These are phyloP conservation scores for Lycium ferocissimum DNA, from an alignment of 257 asterid species.

Conservation along the genomic window DNA sequence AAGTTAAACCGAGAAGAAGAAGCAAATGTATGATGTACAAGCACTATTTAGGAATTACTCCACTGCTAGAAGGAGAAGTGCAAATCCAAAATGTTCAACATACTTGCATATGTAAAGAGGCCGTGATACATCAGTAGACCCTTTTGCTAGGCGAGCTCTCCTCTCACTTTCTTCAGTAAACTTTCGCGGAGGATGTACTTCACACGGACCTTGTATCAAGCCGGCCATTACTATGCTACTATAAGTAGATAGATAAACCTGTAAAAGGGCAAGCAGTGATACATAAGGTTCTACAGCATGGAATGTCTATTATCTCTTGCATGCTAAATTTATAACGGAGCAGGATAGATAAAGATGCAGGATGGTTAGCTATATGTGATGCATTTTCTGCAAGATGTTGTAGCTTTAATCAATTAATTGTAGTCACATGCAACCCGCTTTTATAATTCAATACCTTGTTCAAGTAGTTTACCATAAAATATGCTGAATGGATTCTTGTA, in stretches of 20 bases:
- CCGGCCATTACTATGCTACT: slow-evolving; percentile 68
- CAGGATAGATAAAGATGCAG: slow-evolving; percentile 18
- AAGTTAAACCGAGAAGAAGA: neutral
- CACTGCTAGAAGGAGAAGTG: neutral
- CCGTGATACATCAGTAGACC: slow-evolving; percentile 48
- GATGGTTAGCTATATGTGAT: slow-evolving; percentile 2
- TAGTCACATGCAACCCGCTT: neutral
- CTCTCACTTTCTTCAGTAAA: slow-evolving; percentile 79
- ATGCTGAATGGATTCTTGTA: neutral
- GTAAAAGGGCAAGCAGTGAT: slow-evolving; percentile 33
- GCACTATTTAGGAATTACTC: neutral
- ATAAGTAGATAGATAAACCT: slow-evolving; percentile 85
- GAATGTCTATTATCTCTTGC: neutral
- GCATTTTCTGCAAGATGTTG: neutral
- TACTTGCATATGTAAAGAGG: slow-evolving; percentile 93
- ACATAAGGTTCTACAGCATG: neutral
- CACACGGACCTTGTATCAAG: slow-evolving; percentile 77
- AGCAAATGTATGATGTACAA: neutral
- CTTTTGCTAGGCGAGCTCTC: slow-evolving; percentile 56
- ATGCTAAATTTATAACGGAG: neutral
- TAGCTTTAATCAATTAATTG: slow-evolving; percentile 12
- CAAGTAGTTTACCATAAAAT: neutral
- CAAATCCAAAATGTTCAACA: slow-evolving; percentile 33
- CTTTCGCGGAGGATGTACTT: slow-evolving; percentile 81
- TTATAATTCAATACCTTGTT: neutral